These are phyloP conservation scores for Dioscorea zingiberensis DNA, from an alignment of 106 monocot species.

Conservation along the genomic window DNA sequence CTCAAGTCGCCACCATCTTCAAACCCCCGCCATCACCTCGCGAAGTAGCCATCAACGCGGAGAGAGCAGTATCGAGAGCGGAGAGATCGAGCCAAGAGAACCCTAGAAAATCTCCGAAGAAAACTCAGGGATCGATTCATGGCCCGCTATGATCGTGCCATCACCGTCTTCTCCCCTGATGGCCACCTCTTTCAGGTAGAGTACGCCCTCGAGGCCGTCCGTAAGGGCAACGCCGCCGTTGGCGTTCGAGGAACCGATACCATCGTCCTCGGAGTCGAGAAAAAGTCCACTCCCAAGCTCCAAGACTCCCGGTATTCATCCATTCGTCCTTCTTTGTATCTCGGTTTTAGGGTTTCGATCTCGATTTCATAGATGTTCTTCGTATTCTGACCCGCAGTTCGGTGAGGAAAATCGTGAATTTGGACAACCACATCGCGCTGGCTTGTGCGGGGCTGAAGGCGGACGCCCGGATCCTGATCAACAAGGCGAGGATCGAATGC, in stretches of 20 bases:
- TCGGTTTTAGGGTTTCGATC: constrained; percentile 5
- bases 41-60: too few relatives aligned
- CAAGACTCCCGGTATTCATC: constrained; percentile 70
- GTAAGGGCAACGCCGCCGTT: constrained; percentile 94
- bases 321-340: background rate
- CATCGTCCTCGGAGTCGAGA: constrained; percentile 97
- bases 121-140: constrained; percentile 13
- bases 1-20: too few relatives aligned
- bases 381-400: constrained; percentile 22
- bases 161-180: constrained; percentile 96
- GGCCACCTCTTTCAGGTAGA: constrained; percentile 98
- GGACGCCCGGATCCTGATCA: constrained; percentile 87
- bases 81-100: too few relatives aligned
- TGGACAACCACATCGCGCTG: constrained; percentile 84
- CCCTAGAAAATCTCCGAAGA: too few relatives aligned
- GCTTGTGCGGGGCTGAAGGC: constrained; percentile 96
- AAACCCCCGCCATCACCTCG: too few relatives aligned
- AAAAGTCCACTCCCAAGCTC: constrained; percentile 89
- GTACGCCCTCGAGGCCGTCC: constrained; percentile 96
- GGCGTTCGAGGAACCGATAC: constrained; percentile 91
- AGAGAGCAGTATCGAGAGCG: too few relatives aligned
- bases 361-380: background rate
- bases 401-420: constrained; percentile 80
- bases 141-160: constrained; percentile 98
- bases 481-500: constrained; percentile 88